phyloP scores from a whole-genome alignment of 2,329 filamentous ascomycete genomes.

The Elsinoe necatrix region DNA sequence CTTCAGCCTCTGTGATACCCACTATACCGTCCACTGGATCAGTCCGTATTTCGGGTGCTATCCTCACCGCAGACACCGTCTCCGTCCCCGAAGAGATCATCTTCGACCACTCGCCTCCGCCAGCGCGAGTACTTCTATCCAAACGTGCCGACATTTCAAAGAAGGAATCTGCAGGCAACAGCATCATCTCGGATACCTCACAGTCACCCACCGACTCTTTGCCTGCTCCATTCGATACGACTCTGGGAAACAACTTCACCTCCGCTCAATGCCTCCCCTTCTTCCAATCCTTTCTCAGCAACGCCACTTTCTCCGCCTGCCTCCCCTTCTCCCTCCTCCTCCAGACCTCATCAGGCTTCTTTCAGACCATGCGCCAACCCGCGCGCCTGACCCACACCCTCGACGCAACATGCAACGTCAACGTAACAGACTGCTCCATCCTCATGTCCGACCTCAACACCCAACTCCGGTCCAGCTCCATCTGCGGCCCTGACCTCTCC shows the following conservation, averaged over 20 bases:
- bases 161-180: not conserved
- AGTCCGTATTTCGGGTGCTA: not conserved
- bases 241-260: conserved; percentile 46
- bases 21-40: not conserved
- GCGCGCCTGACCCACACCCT: conserved; percentile 67
- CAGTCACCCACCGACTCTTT: conserved; percentile 21
- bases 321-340: conserved; percentile 78
- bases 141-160: conserved; percentile 14
- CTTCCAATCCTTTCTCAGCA: conserved; percentile 57
- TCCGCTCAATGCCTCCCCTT: conserved; percentile 53
- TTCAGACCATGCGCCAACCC: conserved; percentile 64
- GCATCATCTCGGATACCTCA: conserved; percentile 9
- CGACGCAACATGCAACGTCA: conserved; percentile 65
- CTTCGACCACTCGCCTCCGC: conserved; percentile 16
- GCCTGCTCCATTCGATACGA: conserved; percentile 41
- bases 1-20: not conserved
- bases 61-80: not conserved
- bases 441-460: conserved; percentile 58
- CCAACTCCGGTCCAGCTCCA: conserved; percentile 52
- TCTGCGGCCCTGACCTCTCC: conserved; percentile 65
- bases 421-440: conserved; percentile 55
- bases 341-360: conserved; percentile 78
- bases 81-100: conserved; percentile 10
- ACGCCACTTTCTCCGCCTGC: conserved; percentile 62
- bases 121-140: conserved; percentile 4